Percentiles rank a stretch among this genome's conserved stretches.
These are phyloP conservation scores for Gossypium trilobum DNA, from an alignment of 441 rosid genomes.

Conservation along the genomic window DNA sequence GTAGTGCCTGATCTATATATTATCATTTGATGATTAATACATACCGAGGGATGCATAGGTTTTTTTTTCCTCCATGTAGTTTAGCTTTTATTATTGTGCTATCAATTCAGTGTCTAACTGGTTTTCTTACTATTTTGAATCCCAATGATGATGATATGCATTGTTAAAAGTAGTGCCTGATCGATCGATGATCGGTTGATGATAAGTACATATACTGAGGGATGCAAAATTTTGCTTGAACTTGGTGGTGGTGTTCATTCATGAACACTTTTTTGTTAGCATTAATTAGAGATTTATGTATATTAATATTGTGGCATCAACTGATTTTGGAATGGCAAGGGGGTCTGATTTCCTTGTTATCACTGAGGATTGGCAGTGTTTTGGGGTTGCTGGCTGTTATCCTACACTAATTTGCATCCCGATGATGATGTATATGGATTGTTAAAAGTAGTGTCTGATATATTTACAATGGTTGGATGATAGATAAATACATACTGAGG, in stretches of 20 bases:
- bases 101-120: not conserved
- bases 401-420: not conserved
- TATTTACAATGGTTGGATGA: not conserved
- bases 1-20: too few species aligned
- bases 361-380: not conserved
- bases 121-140: not conserved
- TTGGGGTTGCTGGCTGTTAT: not conserved
- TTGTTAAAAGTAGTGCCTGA: conserved; percentile 4
- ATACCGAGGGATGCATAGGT: not conserved
- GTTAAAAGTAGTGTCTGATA: not conserved
- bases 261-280: not conserved
- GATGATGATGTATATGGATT: not conserved
- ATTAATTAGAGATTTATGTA: not conserved
- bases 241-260: not conserved
- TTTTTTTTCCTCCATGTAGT: not conserved
- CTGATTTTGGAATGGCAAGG: not conserved
- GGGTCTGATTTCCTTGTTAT: not conserved
- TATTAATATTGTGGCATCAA: not conserved
- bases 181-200: not conserved
- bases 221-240: not conserved
- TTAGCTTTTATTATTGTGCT: not conserved
- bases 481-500: not conserved
- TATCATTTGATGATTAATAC: not conserved
- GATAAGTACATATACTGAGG: not conserved
- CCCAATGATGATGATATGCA: not conserved